Percentiles rank a stretch among this genome's conserved stretches.
Evolutionary conservation across 176 grass and related monocot genomes (phyloP).

Genomic region (Lolium multiflorum): DNA sequence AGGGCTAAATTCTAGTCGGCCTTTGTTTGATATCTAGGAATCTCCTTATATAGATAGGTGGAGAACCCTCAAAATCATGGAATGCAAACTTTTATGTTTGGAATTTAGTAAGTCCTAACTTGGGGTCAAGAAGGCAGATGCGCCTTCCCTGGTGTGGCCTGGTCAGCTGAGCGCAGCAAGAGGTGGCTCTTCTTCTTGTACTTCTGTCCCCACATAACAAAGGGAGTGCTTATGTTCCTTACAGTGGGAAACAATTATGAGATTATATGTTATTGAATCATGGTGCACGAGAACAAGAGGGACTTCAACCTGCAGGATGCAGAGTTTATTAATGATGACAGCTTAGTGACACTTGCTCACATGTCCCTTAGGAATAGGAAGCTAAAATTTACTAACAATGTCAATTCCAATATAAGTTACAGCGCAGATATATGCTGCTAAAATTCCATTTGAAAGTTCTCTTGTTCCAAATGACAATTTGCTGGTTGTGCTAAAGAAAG

Average conservation of each 20-base stretch:
- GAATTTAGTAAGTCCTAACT: too few species aligned
- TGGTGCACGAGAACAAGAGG: neutral
- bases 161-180: too few species aligned
- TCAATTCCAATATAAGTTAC: conserved; percentile 13
- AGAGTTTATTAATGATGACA: conserved; percentile 1
- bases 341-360: neutral
- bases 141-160: too few species aligned
- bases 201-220: neutral
- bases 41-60: neutral
- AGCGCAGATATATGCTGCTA: neutral
- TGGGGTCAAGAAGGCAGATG: too few species aligned
- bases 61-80: neutral
- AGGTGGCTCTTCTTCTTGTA: too few species aligned
- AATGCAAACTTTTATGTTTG: too few species aligned
- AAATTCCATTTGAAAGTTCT: neutral
- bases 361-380: neutral
- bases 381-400: conserved; percentile 6
- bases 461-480: neutral
- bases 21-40: neutral
- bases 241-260: conserved; percentile 20
- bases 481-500: neutral
- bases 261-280: neutral
- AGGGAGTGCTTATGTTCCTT: neutral
- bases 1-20: neutral
- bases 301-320: conserved; percentile 14